phyloP scores from a whole-genome alignment of 495 filamentous ascomycete genomes.

The Letharia lupina region DNA sequence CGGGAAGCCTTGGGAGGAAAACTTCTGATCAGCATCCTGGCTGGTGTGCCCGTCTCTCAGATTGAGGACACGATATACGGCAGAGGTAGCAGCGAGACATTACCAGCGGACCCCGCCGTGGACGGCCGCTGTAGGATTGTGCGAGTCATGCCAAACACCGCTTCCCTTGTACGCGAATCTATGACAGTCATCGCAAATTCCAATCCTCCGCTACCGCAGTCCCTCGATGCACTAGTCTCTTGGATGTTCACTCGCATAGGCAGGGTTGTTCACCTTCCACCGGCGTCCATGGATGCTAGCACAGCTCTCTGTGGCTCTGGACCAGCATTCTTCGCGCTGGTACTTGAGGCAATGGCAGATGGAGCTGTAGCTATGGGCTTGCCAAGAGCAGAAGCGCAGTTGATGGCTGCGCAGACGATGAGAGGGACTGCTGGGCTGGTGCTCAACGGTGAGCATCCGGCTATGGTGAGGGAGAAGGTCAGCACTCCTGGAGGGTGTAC shows the following conservation, averaged over 20 bases:
- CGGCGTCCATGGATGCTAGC: constrained; percentile 60
- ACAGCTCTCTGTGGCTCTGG: constrained; percentile 72
- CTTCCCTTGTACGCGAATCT: constrained; percentile 56
- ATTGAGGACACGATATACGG: constrained; percentile 53
- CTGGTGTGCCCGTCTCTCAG: constrained; percentile 62
- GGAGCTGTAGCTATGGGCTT: constrained; percentile 76
- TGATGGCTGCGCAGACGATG: constrained; percentile 71
- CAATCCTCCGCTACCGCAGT: constrained; percentile 45
- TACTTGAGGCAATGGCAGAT: constrained; percentile 69
- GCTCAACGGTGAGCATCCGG: constrained; percentile 65
- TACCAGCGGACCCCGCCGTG: constrained; percentile 19
- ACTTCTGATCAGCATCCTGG: constrained; percentile 74
- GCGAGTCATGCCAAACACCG: constrained; percentile 73
- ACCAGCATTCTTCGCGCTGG: constrained; percentile 69
- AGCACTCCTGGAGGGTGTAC: constrained; percentile 75
- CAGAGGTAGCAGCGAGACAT: constrained; percentile 10
- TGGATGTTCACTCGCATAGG: constrained; percentile 70
- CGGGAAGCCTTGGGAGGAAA: constrained; percentile 63
- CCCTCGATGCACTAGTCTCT: constrained; percentile 44
- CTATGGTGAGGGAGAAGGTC: constrained; percentile 67
- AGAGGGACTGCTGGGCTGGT: constrained; percentile 65
- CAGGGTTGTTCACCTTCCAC: constrained; percentile 54
- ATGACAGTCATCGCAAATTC: constrained; percentile 72
- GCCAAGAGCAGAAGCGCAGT: constrained; percentile 63
- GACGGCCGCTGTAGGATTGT: constrained; percentile 48